Evolutionary conservation across 305 asterid genomes (phyloP).

Genomic region (Petunia hybrid): DNA sequence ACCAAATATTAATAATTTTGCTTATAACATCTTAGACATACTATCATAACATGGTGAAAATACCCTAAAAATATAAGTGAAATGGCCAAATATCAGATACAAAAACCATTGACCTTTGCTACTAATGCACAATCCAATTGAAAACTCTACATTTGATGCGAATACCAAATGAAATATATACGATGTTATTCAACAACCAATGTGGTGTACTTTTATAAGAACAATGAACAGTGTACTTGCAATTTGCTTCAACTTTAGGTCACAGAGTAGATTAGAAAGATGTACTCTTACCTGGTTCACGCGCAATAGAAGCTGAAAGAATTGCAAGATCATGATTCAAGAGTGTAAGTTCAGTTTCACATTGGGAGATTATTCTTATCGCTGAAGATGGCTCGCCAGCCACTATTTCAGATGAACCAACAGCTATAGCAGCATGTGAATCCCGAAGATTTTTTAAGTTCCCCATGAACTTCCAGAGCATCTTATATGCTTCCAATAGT

Average conservation of each 20-base stretch:
- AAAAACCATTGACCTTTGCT: background rate
- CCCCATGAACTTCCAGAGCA: conserved; percentile 97
- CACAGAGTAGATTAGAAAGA: conserved; percentile 17
- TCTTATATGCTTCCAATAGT: conserved; percentile 92
- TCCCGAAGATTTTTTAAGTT: conserved; percentile 96
- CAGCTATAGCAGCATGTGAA: conserved; percentile 93
- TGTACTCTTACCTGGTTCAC: conserved; percentile 75
- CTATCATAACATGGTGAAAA: too few relatives aligned
- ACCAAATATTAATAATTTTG: too few relatives aligned
- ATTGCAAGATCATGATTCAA: conserved; percentile 89
- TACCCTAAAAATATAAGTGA: too few relatives aligned
- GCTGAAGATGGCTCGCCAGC: conserved; percentile 92
- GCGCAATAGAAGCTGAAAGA: conserved; percentile 95
- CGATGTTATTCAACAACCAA: background rate
- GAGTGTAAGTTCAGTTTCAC: conserved; percentile 86
- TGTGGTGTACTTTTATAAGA: conserved; percentile 13
- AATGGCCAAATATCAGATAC: too few relatives aligned
- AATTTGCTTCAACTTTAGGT: conserved; percentile 22
- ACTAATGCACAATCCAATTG: background rate
- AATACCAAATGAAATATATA: background rate
- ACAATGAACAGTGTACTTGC: background rate
- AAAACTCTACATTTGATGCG: conserved; percentile 25
- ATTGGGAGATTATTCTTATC: conserved; percentile 90
- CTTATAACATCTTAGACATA: too few relatives aligned
- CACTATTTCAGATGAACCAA: conserved; percentile 87